Percentiles rank a stretch among this genome's conserved stretches.
These are phyloP conservation scores for Paracorniculantispora psalliotae DNA, from an alignment of 2,329 filamentous ascomycete species.

Conservation along the genomic window DNA sequence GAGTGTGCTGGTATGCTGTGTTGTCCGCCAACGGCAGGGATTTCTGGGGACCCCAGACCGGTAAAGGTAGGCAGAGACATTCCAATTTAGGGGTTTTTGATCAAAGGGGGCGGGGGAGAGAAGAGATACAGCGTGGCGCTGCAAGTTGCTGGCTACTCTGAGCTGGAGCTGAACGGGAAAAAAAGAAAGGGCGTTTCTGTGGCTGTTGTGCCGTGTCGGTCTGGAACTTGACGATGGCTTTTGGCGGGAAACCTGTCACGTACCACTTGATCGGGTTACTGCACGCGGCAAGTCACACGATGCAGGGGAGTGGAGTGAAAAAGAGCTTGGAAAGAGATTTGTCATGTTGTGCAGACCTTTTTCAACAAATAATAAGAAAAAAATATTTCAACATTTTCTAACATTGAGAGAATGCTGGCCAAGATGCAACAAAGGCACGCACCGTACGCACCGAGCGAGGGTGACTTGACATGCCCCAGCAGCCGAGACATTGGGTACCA, in stretches of 20 bases:
- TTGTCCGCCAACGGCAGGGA: neutral
- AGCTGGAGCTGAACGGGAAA: too few relatives aligned
- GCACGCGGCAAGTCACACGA: neutral
- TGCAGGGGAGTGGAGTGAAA: neutral
- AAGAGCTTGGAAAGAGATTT: neutral
- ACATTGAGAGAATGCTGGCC: too few relatives aligned
- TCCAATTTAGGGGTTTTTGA: neutral
- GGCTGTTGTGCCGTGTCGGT: constrained; percentile 5
- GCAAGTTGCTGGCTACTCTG: too few relatives aligned
- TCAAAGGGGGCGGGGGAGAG: too few relatives aligned
- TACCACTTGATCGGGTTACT: constrained; percentile 6
- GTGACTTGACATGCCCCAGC: neutral
- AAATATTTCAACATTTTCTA: too few relatives aligned
- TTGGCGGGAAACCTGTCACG: neutral
- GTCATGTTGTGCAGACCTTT: too few relatives aligned
- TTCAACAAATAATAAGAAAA: too few relatives aligned
- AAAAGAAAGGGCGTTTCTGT: neutral
- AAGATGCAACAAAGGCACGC: too few relatives aligned
- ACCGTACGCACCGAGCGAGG: too few relatives aligned
- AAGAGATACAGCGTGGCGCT: too few relatives aligned
- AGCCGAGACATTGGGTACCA: constrained; percentile 9
- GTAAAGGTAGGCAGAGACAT: neutral
- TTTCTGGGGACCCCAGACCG: constrained; percentile 12
- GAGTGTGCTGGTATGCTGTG: neutral
- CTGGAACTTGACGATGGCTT: constrained; percentile 1